phyloP scores from a whole-genome alignment of 2,329 filamentous ascomycete genomes.

The Beauveria bassiana region DNA sequence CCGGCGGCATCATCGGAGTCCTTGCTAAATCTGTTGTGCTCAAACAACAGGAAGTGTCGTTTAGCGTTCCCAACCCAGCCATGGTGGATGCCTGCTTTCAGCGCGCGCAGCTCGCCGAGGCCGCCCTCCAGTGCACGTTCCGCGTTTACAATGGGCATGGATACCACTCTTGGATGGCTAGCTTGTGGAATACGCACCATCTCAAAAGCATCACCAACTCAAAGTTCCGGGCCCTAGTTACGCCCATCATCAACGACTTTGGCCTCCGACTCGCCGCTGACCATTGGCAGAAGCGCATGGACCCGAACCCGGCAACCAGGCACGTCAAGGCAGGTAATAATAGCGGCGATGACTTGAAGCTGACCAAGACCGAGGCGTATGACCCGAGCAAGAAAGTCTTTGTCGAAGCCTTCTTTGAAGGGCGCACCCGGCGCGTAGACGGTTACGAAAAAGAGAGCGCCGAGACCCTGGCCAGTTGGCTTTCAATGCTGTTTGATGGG shows the following conservation, averaged over 20 bases:
- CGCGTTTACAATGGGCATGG: too few relatives aligned
- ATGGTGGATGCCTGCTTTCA: not conserved
- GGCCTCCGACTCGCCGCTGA: not conserved
- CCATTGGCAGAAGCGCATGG: not conserved
- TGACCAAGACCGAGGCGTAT: too few relatives aligned
- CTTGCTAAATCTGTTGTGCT: not conserved
- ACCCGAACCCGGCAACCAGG: not conserved
- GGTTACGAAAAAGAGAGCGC: too few relatives aligned
- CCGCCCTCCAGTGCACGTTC: not conserved
- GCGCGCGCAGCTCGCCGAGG: not conserved
- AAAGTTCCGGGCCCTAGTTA: fast-evolving
- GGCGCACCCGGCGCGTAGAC: too few relatives aligned
- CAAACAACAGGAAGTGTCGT: not conserved
- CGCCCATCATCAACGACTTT: not conserved
- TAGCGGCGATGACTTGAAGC: too few relatives aligned
- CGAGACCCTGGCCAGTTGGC: too few relatives aligned
- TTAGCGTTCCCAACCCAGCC: not conserved
- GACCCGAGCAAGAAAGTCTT: too few relatives aligned
- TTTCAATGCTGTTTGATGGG: too few relatives aligned
- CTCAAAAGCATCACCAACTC: not conserved
- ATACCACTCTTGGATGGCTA: too few relatives aligned
- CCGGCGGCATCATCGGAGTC: not conserved
- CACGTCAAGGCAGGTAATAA: not conserved
- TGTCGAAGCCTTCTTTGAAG: too few relatives aligned
- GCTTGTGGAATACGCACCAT: too few relatives aligned